Evolutionary conservation across 345 rosid genomes (phyloP), one percentile per base, ranked within the genome.

Genomic region (Camelina laxa): DNA sequence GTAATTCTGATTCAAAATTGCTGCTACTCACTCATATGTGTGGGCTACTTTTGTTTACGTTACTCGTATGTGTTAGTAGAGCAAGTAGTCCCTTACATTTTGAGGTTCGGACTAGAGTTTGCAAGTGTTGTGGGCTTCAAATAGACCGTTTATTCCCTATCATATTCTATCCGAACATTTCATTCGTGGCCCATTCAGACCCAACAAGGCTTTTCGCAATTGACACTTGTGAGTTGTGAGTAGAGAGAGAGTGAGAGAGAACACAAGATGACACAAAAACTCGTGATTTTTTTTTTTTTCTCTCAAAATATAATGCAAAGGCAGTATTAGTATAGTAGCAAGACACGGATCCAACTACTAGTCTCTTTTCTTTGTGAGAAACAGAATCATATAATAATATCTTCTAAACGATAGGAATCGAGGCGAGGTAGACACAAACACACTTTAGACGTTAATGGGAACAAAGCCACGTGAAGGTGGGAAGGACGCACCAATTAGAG

Each of bases 391-490:
- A 21, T 30, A 44, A 45, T 63, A 44, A 44, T 63, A 24, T 45
- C 55, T n/a, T 27, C 6, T 27, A 64, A 47, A 11, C 36, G 39
- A 14, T 44, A 24, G 20, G 5, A 45, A 27, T 44, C 68, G 13
- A 27, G 53, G n/a, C 30, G 39, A 64, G 68, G 9, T 13, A 51
- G 22, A 16, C 22, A 48, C 49, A 50, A 16, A 31, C 11, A 65
- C 57, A 20, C 6, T 20, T 9, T 14, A 63, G 17, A 30, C 16
- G 72, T n/a, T 65, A 75, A 67, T 68, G 75, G 75, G 69, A 54
- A 75, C 75, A 75, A 53, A 69, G 70, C 50, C 79, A 75, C 75
- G 75, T 75, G 63, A 57, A 38, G 61, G 22, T 42, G 50, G 56
- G 68, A 50, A 72, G 48, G 56, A 53, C 4, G 58, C 49, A 68